Conservation (phyloP, 2,329 filamentous ascomycete genomes). For the Chrysoporthe deuterocubensis region DNA sequence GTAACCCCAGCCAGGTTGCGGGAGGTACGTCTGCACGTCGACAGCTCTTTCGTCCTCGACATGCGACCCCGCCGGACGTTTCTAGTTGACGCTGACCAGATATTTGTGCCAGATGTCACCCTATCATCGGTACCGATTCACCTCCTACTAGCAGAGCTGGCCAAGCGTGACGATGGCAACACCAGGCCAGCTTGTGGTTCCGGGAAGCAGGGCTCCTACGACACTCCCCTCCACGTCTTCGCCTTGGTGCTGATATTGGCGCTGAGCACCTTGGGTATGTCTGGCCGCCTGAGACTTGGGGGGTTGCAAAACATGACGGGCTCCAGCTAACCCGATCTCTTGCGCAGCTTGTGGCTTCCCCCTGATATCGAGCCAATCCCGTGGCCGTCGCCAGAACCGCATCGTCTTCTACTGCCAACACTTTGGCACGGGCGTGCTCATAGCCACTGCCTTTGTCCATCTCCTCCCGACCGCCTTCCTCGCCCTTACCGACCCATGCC, state of each 20-base stretch:
- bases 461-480: constrained; percentile 70
- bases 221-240: constrained; percentile 69
- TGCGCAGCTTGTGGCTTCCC: constrained; percentile 66
- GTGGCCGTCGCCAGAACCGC: constrained; percentile 59
- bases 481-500: constrained; percentile 69
- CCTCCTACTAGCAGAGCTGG: constrained; percentile 56
- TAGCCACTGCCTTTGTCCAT: constrained; percentile 85
- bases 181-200: constrained; percentile 58
- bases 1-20: constrained; percentile 14
- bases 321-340: constrained; percentile 22
- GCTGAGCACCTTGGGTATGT: constrained; percentile 61
- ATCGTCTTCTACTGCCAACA: constrained; percentile 72
- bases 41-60: neutral
- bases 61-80: neutral
- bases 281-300: neutral
- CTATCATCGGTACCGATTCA: constrained; percentile 59
- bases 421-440: constrained; percentile 82
- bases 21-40: constrained; percentile 12
- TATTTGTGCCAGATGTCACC: constrained; percentile 38
- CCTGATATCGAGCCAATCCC: constrained; percentile 63
- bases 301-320: constrained; percentile 19
- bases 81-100: constrained; percentile 1
- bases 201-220: constrained; percentile 60
- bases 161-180: constrained; percentile 47
- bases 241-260: constrained; percentile 68